Conservation (phyloP, 805 yeast genomes). For the Sugiyamaella floridensis region DNA sequence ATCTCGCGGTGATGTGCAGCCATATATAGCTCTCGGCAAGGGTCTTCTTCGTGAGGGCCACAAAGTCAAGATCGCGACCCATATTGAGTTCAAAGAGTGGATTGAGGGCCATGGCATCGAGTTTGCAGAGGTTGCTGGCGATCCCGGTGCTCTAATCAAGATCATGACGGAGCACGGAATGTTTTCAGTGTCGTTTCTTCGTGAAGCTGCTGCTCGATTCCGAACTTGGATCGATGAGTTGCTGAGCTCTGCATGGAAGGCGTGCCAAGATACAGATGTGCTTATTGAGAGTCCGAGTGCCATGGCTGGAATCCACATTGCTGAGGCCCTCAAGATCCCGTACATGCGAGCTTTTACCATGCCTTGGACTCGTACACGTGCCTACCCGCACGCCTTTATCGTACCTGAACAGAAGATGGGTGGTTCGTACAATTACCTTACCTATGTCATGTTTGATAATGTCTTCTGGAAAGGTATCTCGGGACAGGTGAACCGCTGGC, state of each 20-base stretch:
- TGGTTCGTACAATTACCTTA: conserved; percentile 85
- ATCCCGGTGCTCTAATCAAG: conserved; percentile 86
- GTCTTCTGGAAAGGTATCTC: conserved; percentile 91
- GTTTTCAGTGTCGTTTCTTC: conserved; percentile 71
- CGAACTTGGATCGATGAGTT: conserved; percentile 77
- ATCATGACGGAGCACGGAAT: conserved; percentile 89
- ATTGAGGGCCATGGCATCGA: conserved; percentile 57
- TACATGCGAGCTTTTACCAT: conserved; percentile 93
- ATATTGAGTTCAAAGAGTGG: conserved; percentile 73
- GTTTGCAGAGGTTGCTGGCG: conserved; percentile 78
- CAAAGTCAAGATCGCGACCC: conserved; percentile 76
- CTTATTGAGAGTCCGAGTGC: conserved; percentile 94
- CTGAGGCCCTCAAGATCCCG: conserved; percentile 84
- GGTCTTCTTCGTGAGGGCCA: conserved; percentile 80
- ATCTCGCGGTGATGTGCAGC: conserved; percentile 95
- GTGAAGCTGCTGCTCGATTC: conserved; percentile 76
- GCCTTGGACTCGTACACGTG: conserved; percentile 97
- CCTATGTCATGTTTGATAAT: conserved; percentile 89
- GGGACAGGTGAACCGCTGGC: conserved; percentile 82
- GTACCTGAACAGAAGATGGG: conserved; percentile 92
- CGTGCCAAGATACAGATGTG: conserved; percentile 74
- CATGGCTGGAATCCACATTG: conserved; percentile 91
- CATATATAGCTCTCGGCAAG: conserved; percentile 82
- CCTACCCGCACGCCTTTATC: conserved; percentile 93
- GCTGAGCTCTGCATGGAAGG: conserved; percentile 70